Conservation (phyloP, 2,329 filamentous ascomycete genomes). For the Macrophomina pseudophaseolina region DNA sequence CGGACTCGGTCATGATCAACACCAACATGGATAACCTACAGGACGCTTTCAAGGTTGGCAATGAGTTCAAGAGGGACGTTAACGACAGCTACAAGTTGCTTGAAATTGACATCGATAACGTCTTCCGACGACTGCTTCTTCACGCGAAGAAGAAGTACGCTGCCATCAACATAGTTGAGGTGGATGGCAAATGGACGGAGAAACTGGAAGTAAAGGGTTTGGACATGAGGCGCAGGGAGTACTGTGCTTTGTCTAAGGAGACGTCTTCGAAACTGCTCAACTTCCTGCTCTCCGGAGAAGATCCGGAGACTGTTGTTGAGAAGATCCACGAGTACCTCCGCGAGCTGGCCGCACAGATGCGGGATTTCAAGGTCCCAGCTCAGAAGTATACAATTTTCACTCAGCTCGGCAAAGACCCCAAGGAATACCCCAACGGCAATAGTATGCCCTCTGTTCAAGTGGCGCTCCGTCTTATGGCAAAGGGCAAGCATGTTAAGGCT, state of each 20-base stretch:
- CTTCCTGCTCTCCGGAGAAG: constrained; percentile 91
- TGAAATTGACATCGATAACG: constrained; percentile 97
- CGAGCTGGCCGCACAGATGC: constrained; percentile 85
- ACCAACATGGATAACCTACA: constrained; percentile 94
- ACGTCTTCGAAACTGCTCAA: constrained; percentile 88
- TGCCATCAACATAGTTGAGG: constrained; percentile 89
- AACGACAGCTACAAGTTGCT: constrained; percentile 91
- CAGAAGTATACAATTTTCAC: constrained; percentile 98
- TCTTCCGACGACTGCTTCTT: constrained; percentile 89
- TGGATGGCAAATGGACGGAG: constrained; percentile 87
- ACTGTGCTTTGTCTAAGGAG: constrained; percentile 93
- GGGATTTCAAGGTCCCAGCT: constrained; percentile 72
- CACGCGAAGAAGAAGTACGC: constrained; percentile 99
- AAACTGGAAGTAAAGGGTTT: constrained; percentile 98
- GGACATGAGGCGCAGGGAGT: constrained; percentile 97
- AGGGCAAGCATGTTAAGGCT: constrained; percentile 85
- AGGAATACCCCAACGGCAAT: constrained; percentile 91
- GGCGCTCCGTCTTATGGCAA: constrained; percentile 82
- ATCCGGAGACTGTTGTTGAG: constrained; percentile 83
- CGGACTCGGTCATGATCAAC: constrained; percentile 99
- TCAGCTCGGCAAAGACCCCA: constrained; percentile 91
- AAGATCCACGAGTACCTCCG: constrained; percentile 93
- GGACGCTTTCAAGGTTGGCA: constrained; percentile 87
- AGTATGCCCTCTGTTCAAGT: constrained; percentile 98
- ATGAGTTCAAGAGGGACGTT: constrained; percentile 93